Evolutionary conservation across 2,329 filamentous ascomycete genomes (phyloP), one percentile per base, ranked within the genome.

Genomic region (Apiospora kogelbergensis): DNA sequence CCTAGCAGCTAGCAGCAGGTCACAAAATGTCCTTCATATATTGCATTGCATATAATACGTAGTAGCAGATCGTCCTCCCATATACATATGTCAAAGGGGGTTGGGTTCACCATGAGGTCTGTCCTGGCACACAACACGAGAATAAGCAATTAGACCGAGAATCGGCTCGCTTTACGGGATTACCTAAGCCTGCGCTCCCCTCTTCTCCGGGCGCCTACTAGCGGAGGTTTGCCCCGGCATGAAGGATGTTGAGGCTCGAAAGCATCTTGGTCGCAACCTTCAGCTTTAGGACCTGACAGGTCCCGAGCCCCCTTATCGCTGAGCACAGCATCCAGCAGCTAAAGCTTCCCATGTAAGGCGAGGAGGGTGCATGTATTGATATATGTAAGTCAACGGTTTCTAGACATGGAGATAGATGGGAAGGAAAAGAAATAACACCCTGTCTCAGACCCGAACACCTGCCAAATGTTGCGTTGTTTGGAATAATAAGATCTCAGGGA

Each of bases 331-430:
- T 60, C 53, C 53, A 30, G 30, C 53, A 60, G 30, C 53, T 37
- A 60, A 60, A 53, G 22, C 46, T 26, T 10, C 7, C 26, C 26
- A 33, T 57, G 40, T 7, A 20, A 57, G 30, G 53, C 53, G 37
- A 37, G 26, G 53, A 60, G 26, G 53, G 15, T 60, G 53, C 11
- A 13, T 17, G 46, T 60, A 57, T 6, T 3, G 26, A 33, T n/a
- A n/a, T 60, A 60, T 11, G 53, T 60, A 60, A 60, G 53, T 60
- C 53, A 60, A 60, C 53, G 17, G 26, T 60, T 60, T 60, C 53
- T 37, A 60, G 53, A 60, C 9, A 10, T 60, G 7, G 53, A 37
- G 26, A 60, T 60, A 33, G 48, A 30, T 57, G 48, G 24, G 10
- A n/a, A 22, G 20, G 13, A 33, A 57, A 22, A 60, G 53, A 37